A percentile compares a stretch with the other conserved stretches of the same genome.
These are phyloP conservation scores for Anthostomella pinea DNA, from an alignment of 2,329 filamentous ascomycete genomes.

Conservation along the genomic window DNA sequence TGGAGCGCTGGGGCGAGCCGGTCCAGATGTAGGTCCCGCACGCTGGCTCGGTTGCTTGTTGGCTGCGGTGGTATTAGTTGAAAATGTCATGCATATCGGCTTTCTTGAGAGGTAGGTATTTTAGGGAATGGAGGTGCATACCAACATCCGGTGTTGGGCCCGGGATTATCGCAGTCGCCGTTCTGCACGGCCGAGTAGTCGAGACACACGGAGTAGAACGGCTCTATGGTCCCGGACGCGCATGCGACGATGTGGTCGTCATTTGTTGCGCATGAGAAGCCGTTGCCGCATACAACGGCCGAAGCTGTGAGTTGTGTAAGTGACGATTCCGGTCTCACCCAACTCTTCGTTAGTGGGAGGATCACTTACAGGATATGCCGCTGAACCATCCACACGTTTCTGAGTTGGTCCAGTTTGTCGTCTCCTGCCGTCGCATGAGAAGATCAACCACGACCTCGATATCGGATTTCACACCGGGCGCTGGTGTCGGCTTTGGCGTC, in stretches of 20 bases:
- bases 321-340: too few relatives aligned
- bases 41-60: slow-evolving; percentile 19
- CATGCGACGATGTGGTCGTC: slow-evolving; percentile 35
- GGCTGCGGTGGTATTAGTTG: slow-evolving; percentile 12
- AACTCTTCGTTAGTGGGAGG: neutral
- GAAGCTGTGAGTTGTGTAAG: slow-evolving; percentile 18
- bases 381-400: slow-evolving; percentile 31
- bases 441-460: slow-evolving; percentile 18
- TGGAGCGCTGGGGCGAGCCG: slow-evolving; percentile 30
- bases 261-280: slow-evolving; percentile 32
- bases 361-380: slow-evolving; percentile 27
- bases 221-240: slow-evolving; percentile 25
- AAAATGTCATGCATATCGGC: neutral
- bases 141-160: slow-evolving; percentile 36
- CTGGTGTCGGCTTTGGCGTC: slow-evolving; percentile 25
- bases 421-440: slow-evolving; percentile 10
- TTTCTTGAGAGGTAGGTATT: slow-evolving; percentile 3
- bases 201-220: slow-evolving; percentile 36
- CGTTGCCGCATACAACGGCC: slow-evolving; percentile 20
- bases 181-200: slow-evolving; percentile 31
- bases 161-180: slow-evolving; percentile 29
- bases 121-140: slow-evolving; percentile 16
- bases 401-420: slow-evolving; percentile 24
- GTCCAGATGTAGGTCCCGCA: slow-evolving; percentile 40
- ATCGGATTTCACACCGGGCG: slow-evolving; percentile 17